Evolutionary conservation across 257 asterid genomes (phyloP).

Genomic region (Jacaranda copaia): DNA sequence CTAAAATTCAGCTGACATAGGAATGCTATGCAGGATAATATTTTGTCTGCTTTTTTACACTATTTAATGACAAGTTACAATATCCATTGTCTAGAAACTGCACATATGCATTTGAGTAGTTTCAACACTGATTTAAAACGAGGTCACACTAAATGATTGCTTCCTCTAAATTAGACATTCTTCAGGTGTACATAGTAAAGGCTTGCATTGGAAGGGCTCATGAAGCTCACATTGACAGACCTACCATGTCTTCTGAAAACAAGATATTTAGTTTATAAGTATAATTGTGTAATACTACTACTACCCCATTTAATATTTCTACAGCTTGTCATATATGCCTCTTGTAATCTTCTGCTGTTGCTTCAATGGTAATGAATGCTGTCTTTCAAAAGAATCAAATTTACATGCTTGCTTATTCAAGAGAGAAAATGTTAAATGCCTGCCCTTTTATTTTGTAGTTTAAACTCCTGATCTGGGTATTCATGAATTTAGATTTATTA

Average conservation of each 20-base stretch:
- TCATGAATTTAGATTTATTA: not conserved
- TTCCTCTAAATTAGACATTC: not conserved
- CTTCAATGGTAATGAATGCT: conserved; percentile 1
- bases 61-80: conserved; percentile 11
- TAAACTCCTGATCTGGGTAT: too few relatives aligned
- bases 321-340: not conserved
- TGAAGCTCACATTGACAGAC: not conserved
- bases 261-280: not conserved
- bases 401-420: not conserved
- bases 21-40: not conserved
- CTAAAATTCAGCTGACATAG: not conserved
- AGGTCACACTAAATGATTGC: too few relatives aligned
- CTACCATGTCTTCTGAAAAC: not conserved
- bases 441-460: not conserved
- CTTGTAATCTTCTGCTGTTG: conserved; percentile 22
- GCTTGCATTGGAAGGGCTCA: not conserved
- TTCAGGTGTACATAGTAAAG: not conserved
- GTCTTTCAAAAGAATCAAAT: conserved; percentile 1
- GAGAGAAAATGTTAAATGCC: not conserved
- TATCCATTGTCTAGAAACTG: conserved; percentile 6
- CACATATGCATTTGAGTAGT: not conserved
- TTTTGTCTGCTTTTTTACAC: not conserved
- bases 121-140: not conserved
- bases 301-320: not conserved
- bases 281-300: not conserved